Percentiles rank a stretch among this genome's conserved stretches.
Evolutionary conservation across 2,329 filamentous ascomycete species (phyloP).

Genomic region (Dothistroma pini): DNA sequence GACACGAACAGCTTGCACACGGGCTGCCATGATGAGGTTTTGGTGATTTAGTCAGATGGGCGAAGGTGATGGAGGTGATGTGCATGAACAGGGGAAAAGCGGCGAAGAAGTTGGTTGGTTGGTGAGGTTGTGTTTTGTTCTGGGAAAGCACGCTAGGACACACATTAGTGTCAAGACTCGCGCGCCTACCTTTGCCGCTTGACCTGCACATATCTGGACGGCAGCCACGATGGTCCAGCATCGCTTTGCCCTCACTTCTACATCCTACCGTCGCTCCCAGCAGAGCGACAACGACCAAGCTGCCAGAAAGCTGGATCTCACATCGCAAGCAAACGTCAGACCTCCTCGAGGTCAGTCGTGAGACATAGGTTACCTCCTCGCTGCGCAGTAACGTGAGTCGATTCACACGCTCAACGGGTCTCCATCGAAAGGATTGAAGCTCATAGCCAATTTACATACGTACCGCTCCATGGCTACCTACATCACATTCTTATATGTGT

Average conservation of each 20-base stretch:
- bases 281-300: not conserved
- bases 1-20: constrained; percentile 1
- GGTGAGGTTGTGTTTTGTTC: not conserved
- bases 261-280: no score
- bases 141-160: not conserved
- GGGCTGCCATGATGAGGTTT: not conserved
- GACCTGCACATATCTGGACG: not conserved
- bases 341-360: no score
- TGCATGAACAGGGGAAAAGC: not conserved
- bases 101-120: not conserved
- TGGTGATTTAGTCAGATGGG: not conserved
- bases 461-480: constrained; percentile 5
- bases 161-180: not conserved
- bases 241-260: not conserved
- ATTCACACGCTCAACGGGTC: not conserved
- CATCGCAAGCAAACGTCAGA: no score
- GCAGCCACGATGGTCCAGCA: not conserved
- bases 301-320: no score
- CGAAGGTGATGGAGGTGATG: not conserved
- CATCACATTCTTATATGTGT: constrained; percentile 41
- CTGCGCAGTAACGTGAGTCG: no score
- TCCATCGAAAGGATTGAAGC: not conserved
- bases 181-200: not conserved
- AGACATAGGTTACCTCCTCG: no score
- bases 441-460: not conserved